Evolutionary conservation across 345 rosid species (phyloP), one percentile per base, ranked within the genome.

Genomic region (Populus ilicifolia): DNA sequence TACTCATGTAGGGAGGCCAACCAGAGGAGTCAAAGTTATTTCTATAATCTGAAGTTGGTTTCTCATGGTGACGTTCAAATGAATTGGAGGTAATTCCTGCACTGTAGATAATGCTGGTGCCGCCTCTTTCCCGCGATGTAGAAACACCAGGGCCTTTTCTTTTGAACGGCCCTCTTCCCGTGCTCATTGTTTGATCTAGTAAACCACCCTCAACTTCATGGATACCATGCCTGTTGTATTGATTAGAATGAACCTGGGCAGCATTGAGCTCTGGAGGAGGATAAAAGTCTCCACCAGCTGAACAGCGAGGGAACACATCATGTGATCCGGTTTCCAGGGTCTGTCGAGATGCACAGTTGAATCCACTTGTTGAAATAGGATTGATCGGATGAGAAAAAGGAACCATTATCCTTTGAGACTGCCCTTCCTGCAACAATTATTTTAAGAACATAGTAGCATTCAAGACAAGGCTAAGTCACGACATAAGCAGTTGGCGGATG

Each of bases 71-170:
- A 76, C 41, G 56, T 67, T 77, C 83, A 18, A 27, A 54, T 62
- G 81, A 66, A 43, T 66, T 77, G 56, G 84, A 79, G 71, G 84
- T 81, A 79, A 83, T 81, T 74, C 83, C 87, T 63, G 74, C 84
- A 50, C 70, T 36, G 33, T 69, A 66, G 9, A 21, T 44, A 73
- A 79, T 71, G 48, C 77, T 76, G 43, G 79, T 56, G 50, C 80
- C 68, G 33, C 83, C 83, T 41, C 69, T 73, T 77, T 76, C 81
- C 46, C 66, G 61, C 2, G 48, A 44, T 61, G 69, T 36, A 56
- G 77, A 44, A 38, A 69, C 21, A 59, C 61, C 43, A 38, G 77
- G 73, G 46, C 78, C 56, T 79, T 76, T 81, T 68, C 83, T 79
- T 74, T 84, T 84, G 27, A 43, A 23, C 10, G 68, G 74, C 36